Conservation (phyloP, 305 asterid genomes). For the Fraxinus nigra region DNA sequence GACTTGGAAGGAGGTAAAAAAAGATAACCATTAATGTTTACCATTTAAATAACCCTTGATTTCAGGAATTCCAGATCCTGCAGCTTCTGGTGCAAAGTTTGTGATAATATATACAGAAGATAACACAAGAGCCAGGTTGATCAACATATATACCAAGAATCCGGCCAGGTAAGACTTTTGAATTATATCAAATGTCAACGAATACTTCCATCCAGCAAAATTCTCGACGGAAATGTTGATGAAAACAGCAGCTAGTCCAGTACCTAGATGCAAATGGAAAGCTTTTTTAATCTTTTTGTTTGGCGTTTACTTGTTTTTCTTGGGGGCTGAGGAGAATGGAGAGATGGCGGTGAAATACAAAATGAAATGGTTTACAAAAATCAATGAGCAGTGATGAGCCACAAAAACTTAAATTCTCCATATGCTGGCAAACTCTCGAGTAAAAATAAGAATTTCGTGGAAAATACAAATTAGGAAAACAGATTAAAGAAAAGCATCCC, state of each 20-base stretch:
- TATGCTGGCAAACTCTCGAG: background rate
- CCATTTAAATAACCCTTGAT: conserved; percentile 98
- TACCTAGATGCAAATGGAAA: conserved; percentile 51
- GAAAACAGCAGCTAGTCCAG: conserved; percentile 93
- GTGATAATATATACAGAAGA: conserved; percentile 89
- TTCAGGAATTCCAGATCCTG: conserved; percentile 99
- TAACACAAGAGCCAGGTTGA: conserved; percentile 85
- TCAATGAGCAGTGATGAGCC: background rate
- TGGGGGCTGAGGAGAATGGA: background rate
- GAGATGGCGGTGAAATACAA: background rate
- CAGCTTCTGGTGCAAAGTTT: conserved; percentile 91
- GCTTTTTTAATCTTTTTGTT: background rate
- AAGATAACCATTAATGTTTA: conserved; percentile 19
- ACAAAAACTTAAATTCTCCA: background rate
- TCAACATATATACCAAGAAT: conserved; percentile 65
- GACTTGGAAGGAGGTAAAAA: background rate
- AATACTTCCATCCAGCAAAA: conserved; percentile 99
- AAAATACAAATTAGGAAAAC: background rate
- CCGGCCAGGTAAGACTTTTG: conserved; percentile 94
- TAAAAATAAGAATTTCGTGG: background rate
- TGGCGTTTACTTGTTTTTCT: background rate
- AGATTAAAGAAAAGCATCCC: background rate
- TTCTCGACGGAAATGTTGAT: conserved; percentile 94
- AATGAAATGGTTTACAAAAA: background rate
- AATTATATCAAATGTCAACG: conserved; percentile 81